Conservation (phyloP, 2,329 filamentous ascomycete genomes). For the Cryoendolithus antarcticus region DNA sequence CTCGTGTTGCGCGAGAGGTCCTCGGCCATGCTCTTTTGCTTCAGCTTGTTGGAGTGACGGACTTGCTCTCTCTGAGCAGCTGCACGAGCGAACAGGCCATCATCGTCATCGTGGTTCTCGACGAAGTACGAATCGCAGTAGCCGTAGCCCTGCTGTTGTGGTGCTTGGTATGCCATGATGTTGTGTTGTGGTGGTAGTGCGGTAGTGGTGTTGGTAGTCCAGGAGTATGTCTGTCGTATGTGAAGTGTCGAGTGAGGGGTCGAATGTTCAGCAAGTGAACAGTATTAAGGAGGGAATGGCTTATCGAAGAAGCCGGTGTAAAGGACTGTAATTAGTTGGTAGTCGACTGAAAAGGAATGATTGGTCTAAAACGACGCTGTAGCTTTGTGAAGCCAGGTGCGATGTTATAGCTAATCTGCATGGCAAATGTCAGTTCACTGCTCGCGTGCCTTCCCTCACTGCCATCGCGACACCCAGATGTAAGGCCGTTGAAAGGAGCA, state of each 20-base stretch:
- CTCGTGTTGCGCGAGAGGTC: conserved; percentile 75
- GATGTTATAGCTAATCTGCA: conserved; percentile 26
- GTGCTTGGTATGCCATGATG: conserved; percentile 43
- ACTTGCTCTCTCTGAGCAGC: conserved; percentile 63
- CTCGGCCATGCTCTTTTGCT: conserved; percentile 77
- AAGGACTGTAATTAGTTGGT: conserved; percentile 50
- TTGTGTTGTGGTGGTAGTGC: conserved; percentile 20
- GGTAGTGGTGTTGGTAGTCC: too few species aligned
- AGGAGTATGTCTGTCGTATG: too few species aligned
- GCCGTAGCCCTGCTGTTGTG: conserved; percentile 51
- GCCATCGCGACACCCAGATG: conserved; percentile 11
- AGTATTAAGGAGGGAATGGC: conserved; percentile 40
- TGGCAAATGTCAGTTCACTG: conserved; percentile 20
- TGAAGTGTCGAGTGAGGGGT: conserved; percentile 37
- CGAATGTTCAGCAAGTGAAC: conserved; percentile 26
- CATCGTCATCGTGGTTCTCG: conserved; percentile 46
- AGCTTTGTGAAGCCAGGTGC: conserved; percentile 21
- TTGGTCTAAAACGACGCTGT: conserved; percentile 23
- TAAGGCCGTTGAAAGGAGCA: conserved; percentile 12
- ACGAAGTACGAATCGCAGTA: conserved; percentile 59
- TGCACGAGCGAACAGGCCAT: conserved; percentile 40
- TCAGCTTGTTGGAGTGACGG: conserved; percentile 66
- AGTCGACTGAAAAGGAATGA: conserved; percentile 26
- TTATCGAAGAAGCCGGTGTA: conserved; percentile 29
- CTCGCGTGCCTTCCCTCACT: conserved; percentile 11